A percentile compares a stretch with the other conserved stretches of the same genome.
These are phyloP conservation scores for Hymenoscyphus fructigenus DNA, from an alignment of 2,329 filamentous ascomycete species.

Conservation along the genomic window DNA sequence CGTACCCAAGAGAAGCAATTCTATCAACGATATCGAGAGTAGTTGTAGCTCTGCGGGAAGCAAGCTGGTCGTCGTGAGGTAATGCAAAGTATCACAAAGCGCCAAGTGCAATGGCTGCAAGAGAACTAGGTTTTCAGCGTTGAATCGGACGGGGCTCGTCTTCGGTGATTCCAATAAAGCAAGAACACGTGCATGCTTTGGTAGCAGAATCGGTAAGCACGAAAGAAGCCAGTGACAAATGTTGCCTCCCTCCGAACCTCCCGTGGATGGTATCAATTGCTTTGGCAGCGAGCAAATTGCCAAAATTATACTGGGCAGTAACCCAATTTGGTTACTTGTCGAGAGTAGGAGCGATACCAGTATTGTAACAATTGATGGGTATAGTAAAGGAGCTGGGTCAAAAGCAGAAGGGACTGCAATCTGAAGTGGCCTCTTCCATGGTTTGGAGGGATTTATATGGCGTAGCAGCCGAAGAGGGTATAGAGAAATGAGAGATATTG, in stretches of 20 bases:
- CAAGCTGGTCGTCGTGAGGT: slow-evolving; percentile 85
- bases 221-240: slow-evolving; percentile 78
- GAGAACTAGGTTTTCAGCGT: slow-evolving; percentile 44
- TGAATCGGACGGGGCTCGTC: slow-evolving; percentile 34
- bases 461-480: slow-evolving; percentile 61
- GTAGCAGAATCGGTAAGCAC: slow-evolving; percentile 58
- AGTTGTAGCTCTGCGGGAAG: slow-evolving; percentile 85
- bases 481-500: slow-evolving; percentile 44
- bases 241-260: slow-evolving; percentile 57
- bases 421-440: slow-evolving; percentile 27
- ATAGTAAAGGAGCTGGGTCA: slow-evolving; percentile 88
- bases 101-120: slow-evolving; percentile 84
- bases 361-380: slow-evolving; percentile 74
- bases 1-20: slow-evolving; percentile 71
- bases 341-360: slow-evolving; percentile 75
- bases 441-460: slow-evolving; percentile 39
- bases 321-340: slow-evolving; percentile 55
- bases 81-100: slow-evolving; percentile 69
- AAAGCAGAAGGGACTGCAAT: slow-evolving; percentile 70
- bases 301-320: slow-evolving; percentile 81
- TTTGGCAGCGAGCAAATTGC: slow-evolving; percentile 75
- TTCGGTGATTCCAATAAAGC: slow-evolving; percentile 16
- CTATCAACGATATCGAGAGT: slow-evolving; percentile 78
- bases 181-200: slow-evolving; percentile 8
- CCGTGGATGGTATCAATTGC: slow-evolving; percentile 64